Conservation (phyloP, 1,284 basidiomycete genomes). For the Sporisorium graminicola region DNA sequence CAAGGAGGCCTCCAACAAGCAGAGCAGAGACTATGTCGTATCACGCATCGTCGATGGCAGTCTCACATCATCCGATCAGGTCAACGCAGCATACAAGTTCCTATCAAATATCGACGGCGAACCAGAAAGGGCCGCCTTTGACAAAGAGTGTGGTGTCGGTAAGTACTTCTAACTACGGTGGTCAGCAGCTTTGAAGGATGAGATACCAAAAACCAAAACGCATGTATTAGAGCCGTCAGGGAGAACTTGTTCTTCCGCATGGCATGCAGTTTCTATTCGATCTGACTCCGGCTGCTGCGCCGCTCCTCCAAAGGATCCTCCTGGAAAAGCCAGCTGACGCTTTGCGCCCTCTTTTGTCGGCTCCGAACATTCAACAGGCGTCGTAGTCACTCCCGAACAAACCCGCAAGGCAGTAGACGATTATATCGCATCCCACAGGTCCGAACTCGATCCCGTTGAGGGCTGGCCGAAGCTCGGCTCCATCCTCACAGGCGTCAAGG, state of each 20-base stretch:
- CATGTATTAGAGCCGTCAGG: slow-evolving; percentile 64
- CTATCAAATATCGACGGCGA: slow-evolving; percentile 75
- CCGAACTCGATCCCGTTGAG: slow-evolving; percentile 71
- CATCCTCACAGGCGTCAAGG: slow-evolving; percentile 64
- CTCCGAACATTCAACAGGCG: slow-evolving; percentile 74
- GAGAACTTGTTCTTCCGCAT: slow-evolving; percentile 43
- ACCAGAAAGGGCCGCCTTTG: slow-evolving; percentile 81
- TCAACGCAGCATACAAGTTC: slow-evolving; percentile 80
- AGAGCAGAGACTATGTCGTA: slow-evolving; percentile 79
- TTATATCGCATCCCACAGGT: slow-evolving; percentile 73
- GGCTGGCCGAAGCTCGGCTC: slow-evolving; percentile 63
- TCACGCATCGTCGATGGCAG: slow-evolving; percentile 79
- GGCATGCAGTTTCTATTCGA: slow-evolving; percentile 50
- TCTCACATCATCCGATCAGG: slow-evolving; percentile 86
- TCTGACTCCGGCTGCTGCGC: slow-evolving; percentile 39
- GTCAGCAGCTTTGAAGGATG: slow-evolving; percentile 46
- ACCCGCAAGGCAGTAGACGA: slow-evolving; percentile 76
- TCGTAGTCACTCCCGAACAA: slow-evolving; percentile 81
- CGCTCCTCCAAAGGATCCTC: slow-evolving; percentile 1
- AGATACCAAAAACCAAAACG: slow-evolving; percentile 57
- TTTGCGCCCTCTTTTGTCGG: not conserved
- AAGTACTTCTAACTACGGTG: slow-evolving; percentile 66
- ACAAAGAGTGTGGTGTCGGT: slow-evolving; percentile 89
- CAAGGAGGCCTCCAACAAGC: slow-evolving; percentile 74
- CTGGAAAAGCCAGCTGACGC: slow-evolving; percentile 5